Evolutionary conservation across 768 basidiomycete genomes (phyloP), one percentile per base, ranked within the genome.

Genomic region (Lepiota venenata): DNA sequence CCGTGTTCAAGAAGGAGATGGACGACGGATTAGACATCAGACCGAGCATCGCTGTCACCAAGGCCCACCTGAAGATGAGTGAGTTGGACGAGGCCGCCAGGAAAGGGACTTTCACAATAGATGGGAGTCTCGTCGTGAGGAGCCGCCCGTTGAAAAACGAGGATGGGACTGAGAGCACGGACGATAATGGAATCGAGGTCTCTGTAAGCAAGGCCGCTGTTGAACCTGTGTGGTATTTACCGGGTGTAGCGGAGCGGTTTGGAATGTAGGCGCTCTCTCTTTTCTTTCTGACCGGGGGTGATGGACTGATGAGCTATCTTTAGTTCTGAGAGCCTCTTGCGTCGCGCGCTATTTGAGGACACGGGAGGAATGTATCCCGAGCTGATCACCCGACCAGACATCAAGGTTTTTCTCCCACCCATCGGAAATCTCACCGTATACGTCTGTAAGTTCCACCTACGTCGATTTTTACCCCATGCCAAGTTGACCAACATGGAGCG

Each of bases 311-410:
- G 40, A 38, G 43, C 6, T 21, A 46, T 50, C 11, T 11, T 44
- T 64, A 91, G 89, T 46, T 89, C 91, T 0, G 96, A 98, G 68
- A 80, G 76, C 15, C 71, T 93, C 0, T 81, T 98, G 2, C 84
- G 96, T 16, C 79, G 96, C n/a, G 88, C 91, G 0, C 76, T 98
- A 36, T 98, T 98, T 60, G 96, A 98, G 67, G 96, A 97, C 59
- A 96, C 93, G 0, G 93, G 92, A 61, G 93, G 93, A 64, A 93
- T 92, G 88, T 93, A 91, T 67, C 94, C 95, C 2, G 96, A 98
- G 63, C 81, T 98, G 27, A 87, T 98, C 64, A 98, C 96, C 5
- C 84, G 94, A 18, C 90, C 93, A 0, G 96, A 98, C 64, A 88
- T 98, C 75, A 95, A 95, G 67, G 81, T 94, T 18, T 98, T 97